Base-by-base conservation (phyloP, 2,329 filamentous ascomycete genomes). In the Sphaerostilbella broomeana region DNA sequence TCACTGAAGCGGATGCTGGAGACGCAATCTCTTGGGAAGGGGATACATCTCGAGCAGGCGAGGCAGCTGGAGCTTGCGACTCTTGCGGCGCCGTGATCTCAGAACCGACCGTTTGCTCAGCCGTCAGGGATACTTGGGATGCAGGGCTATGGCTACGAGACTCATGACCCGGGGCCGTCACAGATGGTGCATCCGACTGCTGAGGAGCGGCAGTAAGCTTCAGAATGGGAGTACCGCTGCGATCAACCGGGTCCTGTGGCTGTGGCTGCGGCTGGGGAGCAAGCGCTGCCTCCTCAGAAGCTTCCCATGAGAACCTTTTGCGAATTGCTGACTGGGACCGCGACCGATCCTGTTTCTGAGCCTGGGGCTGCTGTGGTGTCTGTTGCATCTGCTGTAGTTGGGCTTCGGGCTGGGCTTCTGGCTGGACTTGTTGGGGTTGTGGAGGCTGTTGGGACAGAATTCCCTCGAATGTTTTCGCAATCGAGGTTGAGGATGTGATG, bases 1-100 rank as follows among this genome's bases (percentile, higher is more conserved):
- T 35, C n/a, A 44, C 42, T 3, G 42, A 44, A 8, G 58, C 55
- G 12, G 69, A 73, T 3, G 65, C 45, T 2, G 70, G 68, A 12
- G 69, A 72, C 0, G 64, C 63, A 3, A 63, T 57, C 30, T 71
- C 68, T 10, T 60, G 53, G n/a, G 42, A 40, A 10, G 49, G 29
- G 21, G 46, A 26, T n/a, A 46, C 49, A 21, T 53, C 47, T 19
- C 47, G 42, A 15, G 43, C 47, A 5, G 52, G 47, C n/a, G n/a
- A n/a, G n/a, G n/a, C n/a, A n/a, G n/a, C n/a, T n/a, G n/a, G n/a
- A n/a, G n/a, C n/a, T n/a, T n/a, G n/a, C n/a, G n/a, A n/a, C n/a
- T n/a, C n/a, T n/a, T n/a, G n/a, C n/a, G n/a, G n/a, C n/a, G n/a
- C n/a, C n/a, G n/a, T n/a, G n/a, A n/a, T n/a, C n/a, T n/a, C n/a